phyloP scores from a whole-genome alignment of 768 basidiomycete genomes.

The Russula abietina region DNA sequence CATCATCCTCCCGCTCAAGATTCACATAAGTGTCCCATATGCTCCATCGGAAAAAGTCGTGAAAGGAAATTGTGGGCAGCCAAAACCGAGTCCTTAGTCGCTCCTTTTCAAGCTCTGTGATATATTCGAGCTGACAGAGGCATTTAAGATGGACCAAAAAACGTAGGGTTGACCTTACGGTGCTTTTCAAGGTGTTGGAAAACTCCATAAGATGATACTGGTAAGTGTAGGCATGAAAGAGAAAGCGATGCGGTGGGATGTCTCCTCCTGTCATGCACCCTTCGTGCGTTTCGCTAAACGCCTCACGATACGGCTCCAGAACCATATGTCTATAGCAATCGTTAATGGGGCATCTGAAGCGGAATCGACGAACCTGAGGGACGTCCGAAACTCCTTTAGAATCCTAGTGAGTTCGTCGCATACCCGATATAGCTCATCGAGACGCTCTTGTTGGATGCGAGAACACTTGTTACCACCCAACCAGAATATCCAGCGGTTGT shows the following conservation, averaged over 20 bases:
- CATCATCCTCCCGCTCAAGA: conserved; percentile 50
- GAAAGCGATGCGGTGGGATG: conserved; percentile 56
- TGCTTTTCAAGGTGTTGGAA: conserved; percentile 29
- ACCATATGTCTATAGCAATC: conserved; percentile 37
- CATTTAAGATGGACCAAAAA: neutral
- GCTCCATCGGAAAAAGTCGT: conserved; percentile 38
- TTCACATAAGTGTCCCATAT: conserved; percentile 43
- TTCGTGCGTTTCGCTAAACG: conserved; percentile 39
- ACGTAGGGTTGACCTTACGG: conserved; percentile 31
- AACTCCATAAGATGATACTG: conserved; percentile 48
- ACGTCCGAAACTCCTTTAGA: conserved; percentile 44
- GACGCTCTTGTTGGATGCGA: conserved; percentile 31
- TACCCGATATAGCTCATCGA: conserved; percentile 37
- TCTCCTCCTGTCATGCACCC: conserved; percentile 31
- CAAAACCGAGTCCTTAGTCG: conserved; percentile 43
- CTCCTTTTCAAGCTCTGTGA: conserved; percentile 49
- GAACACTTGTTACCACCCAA: conserved; percentile 30
- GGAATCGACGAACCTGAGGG: conserved; percentile 41
- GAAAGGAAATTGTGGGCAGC: conserved; percentile 43
- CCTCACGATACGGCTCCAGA: conserved; percentile 54
- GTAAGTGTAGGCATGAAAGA: conserved; percentile 72
- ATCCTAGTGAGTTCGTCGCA: conserved; percentile 33
- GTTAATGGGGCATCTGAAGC: neutral
- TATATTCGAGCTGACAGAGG: conserved; percentile 48
- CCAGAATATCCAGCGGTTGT: conserved; percentile 38